Conservation (phyloP, 495 filamentous ascomycete species). For the Penicillium pancosmium region DNA sequence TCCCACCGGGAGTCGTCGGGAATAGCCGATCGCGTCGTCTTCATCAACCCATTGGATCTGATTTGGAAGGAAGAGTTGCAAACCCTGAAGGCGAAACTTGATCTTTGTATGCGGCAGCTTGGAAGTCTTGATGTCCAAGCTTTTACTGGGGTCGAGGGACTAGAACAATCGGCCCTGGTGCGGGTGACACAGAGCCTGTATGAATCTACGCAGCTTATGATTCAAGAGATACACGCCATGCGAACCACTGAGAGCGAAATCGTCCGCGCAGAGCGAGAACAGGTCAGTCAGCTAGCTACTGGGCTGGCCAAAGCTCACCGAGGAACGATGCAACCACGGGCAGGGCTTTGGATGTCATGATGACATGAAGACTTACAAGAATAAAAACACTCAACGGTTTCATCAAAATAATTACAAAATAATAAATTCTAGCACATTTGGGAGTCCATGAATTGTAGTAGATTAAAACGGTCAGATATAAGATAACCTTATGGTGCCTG, state of each 20-base stretch:
- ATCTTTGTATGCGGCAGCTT: slow-evolving; percentile 42
- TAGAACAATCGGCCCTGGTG: slow-evolving; percentile 39
- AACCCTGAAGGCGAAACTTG: slow-evolving; percentile 40
- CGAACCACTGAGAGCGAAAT: slow-evolving; percentile 44
- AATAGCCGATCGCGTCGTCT: slow-evolving; percentile 20
- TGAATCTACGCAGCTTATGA: slow-evolving; percentile 41
- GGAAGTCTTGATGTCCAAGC: slow-evolving; percentile 41
- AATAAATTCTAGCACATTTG: too few species aligned
- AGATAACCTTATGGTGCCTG: too few species aligned
- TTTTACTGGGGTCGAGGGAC: slow-evolving; percentile 34
- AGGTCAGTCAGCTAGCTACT: slow-evolving; percentile 38
- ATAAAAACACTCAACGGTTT: background rate
- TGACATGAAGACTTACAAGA: background rate
- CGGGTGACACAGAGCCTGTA: slow-evolving; percentile 33
- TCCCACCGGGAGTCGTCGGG: slow-evolving; percentile 24
- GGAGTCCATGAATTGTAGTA: background rate
- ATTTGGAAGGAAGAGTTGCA: slow-evolving; percentile 47
- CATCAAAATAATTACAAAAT: too few species aligned
- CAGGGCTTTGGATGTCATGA: slow-evolving; percentile 30
- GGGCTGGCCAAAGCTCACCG: slow-evolving; percentile 25
- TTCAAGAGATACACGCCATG: slow-evolving; percentile 47
- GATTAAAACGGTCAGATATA: background rate
- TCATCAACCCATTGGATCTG: slow-evolving; percentile 47
- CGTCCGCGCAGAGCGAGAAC: slow-evolving; percentile 39
- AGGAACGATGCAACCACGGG: slow-evolving; percentile 12